Base-by-base conservation (phyloP, 345 rosid genomes). In the Aegle marmelos region DNA sequence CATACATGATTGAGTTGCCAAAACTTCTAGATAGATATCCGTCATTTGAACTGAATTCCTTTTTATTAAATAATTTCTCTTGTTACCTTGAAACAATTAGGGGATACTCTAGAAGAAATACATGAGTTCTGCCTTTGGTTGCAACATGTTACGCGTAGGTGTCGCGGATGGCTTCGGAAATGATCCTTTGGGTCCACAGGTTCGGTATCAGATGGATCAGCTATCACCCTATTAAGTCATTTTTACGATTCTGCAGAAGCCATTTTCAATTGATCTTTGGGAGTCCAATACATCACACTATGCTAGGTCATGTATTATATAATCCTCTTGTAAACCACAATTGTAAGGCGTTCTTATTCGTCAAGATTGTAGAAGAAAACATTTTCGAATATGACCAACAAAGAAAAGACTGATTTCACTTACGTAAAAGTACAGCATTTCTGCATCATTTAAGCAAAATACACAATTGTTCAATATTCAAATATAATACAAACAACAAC, bases 141-240 rank as follows among this genome's bases (percentile, higher is more conserved):
- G 54, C 33, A 73, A 58, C 76, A 73, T 73, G 65, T 61, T 70
- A 70, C 50, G 25, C 39, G 19, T 25, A 6, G 28, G 22, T 30
- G 39, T 22, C 9, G 13, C 6, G 1, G 19, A 33, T 16, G 50
- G 70, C 10, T 83, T 88, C 71, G 84, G 81, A 54, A 90, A 92
- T 77, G 89, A 90, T 80, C 82, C 79, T 41, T 88, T 91, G 79
- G 83, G 69, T 37, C 54, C 85, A 17, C 93, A 85, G 72, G 66
- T 75, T 58, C 82, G 85, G 63, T 88, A 80, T 39, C 88, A 83
- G 6, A 70, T 84, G 87, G 83, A 85, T 11, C 85, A 83, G 81
- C 41, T 68, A 67, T 76, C 82, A n/a, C 79, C 84, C 7, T 34
- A 80, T 67, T 83, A 86, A 28, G 88, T 84, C 63, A 63, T 79